A percentile compares a stretch with the other conserved stretches of the same genome.
Evolutionary conservation across 805 yeast species (phyloP).

Genomic region (Candida andamanensis): DNA sequence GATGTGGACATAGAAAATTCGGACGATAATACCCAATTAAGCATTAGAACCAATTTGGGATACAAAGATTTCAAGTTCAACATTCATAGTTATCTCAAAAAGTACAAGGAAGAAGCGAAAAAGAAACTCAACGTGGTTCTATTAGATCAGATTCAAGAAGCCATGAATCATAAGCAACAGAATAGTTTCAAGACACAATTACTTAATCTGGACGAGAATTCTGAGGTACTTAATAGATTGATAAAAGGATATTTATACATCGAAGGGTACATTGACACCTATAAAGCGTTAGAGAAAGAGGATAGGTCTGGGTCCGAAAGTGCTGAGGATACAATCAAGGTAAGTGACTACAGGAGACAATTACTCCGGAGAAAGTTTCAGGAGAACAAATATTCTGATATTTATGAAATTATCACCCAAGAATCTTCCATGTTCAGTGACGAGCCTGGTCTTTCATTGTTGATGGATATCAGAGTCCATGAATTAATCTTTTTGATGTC

Average conservation of each 20-base stretch:
- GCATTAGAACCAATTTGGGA: conserved; percentile 52
- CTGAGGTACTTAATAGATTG: conserved; percentile 23
- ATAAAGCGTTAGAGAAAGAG: conserved; percentile 29
- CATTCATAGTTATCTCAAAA: conserved; percentile 47
- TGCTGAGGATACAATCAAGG: no score
- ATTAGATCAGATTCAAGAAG: conserved; percentile 13
- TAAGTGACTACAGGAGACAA: no score
- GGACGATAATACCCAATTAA: conserved; percentile 14
- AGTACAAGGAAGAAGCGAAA: conserved; percentile 34
- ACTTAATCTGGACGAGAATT: conserved; percentile 22
- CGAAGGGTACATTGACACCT: conserved; percentile 35
- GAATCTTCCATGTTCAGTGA: no score
- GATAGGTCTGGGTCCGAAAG: no score
- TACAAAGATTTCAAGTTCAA: conserved; percentile 55
- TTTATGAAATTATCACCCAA: no score
- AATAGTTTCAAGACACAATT: no score
- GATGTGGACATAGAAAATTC: conserved; percentile 24
- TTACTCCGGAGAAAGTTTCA: no score
- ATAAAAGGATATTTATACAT: conserved; percentile 35
- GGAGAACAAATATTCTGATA: no score
- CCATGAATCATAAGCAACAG: conserved; percentile 13
- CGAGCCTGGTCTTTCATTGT: no score
- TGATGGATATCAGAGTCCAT: no score
- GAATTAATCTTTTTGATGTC: conserved; percentile 5
- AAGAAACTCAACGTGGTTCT: conserved; percentile 16